Base-by-base conservation (phyloP, 306 rosid genomes). In the Coriaria nepalensis region DNA sequence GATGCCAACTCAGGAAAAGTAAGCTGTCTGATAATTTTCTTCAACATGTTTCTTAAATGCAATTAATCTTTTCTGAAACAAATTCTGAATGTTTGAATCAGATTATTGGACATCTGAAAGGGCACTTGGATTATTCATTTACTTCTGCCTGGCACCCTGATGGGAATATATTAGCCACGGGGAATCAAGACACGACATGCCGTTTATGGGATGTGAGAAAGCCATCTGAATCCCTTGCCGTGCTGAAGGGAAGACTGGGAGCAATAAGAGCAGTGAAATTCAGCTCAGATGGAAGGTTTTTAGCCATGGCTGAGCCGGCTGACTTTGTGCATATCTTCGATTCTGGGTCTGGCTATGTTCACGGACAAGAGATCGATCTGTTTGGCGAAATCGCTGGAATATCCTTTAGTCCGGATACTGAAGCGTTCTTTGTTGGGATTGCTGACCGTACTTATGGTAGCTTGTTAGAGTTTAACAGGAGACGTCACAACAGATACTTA, bases 61-160 rank as follows among this genome's bases (percentile, higher is more conserved):
- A 20, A 20, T 1, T 20, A 20, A 20, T 20, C 1, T 20, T 20
- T 20, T 20, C 29, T 20, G 29, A 20, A 20, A 20, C 50, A 37
- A 40, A 40, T 49, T 35, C 7, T 39, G 33, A 5, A 11, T 14
- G 34, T 46, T 53, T 50, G 37, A 0, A 32, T 33, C 58, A 92
- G 96, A 68, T 75, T 43, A 55, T 61, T 2, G 87, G 69, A 13
- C 80, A 47, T 59, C 79, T 92, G 14, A 79, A 64, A 63, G 98
- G 98, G 48, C 98, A 92, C 73, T 62, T 79, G 66, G 98, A 85
- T 69, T 85, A 92, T 54, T 82, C 83, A 33, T 92, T 92, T 50
- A 55, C 98, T 12, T 92, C 96, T 0, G 98, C 95, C 5, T 92
- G 98, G 98, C 96, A 92, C 71, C 98, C 96, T 6, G 75, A 92